These are phyloP conservation scores for Stipa capillata DNA, from an alignment of 176 grass and related monocot species.

Conservation along the genomic window DNA sequence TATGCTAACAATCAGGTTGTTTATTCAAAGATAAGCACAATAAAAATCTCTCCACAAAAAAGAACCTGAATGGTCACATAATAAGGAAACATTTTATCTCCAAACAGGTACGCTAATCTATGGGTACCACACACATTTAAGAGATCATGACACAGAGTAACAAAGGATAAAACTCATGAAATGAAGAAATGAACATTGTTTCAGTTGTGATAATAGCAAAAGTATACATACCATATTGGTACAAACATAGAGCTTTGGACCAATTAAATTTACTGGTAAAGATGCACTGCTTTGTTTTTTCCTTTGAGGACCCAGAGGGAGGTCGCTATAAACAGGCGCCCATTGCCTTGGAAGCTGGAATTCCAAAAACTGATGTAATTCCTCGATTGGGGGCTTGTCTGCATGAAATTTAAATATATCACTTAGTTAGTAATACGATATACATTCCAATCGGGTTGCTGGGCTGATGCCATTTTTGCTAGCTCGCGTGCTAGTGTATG, in stretches of 20 bases:
- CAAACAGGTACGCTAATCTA: not conserved
- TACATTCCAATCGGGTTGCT: not conserved
- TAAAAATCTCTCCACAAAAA: not conserved
- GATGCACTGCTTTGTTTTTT: conserved; percentile 73
- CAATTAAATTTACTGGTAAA: conserved; percentile 84
- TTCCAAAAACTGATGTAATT: conserved; percentile 93
- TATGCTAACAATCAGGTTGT: not conserved
- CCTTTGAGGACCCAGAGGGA: conserved; percentile 85
- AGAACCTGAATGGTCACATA: not conserved
- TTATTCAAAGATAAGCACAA: not conserved
- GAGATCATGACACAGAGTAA: not conserved
- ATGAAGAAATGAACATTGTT: not conserved
- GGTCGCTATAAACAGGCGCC: conserved; percentile 90
- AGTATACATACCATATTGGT: conserved; percentile 74
- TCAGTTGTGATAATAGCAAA: not conserved
- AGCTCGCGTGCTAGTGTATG: not conserved
- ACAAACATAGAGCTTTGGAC: conserved; percentile 85
- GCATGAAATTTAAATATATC: conserved; percentile 20
- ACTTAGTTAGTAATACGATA: not conserved
- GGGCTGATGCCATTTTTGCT: not conserved
- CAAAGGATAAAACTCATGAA: not conserved
- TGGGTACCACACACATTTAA: not conserved
- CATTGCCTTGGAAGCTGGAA: conserved; percentile 97
- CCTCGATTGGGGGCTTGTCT: conserved; percentile 93
- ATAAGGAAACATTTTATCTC: not conserved